Base-by-base conservation (phyloP, 371 early-diverging fungal species). In the Mortierella polycephala region DNA sequence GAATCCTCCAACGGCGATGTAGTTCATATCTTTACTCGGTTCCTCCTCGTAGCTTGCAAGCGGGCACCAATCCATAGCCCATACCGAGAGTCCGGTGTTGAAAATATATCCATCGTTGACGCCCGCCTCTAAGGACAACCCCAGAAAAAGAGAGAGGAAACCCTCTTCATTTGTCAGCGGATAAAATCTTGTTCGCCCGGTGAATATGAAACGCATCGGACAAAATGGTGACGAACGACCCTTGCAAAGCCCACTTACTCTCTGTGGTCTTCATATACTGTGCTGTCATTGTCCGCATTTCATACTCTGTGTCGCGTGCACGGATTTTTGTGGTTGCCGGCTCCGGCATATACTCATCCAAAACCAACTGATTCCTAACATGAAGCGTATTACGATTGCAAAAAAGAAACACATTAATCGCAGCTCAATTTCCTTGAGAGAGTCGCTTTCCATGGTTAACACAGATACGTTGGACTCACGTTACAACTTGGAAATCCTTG, bases 61-160 rank as follows among this genome's bases (percentile, higher is more conserved):
- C 5, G 79, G 73, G n/a, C 71, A 71, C 79, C 72, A 71, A 41
- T 72, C 72, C 57, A 71, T 9, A 8, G 69, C 64, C 72, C 72
- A 71, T 9, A 77, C 65, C 6, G 72, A 71, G 42, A 77, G 44
- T 58, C 79, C 79, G 14, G 73, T 57, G 14, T 72, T 77, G 16
- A 72, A 20, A 18, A 77, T 20, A 30, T 76, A 76, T 16, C 47
- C 62, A 30, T 76, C 76, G 45, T 71, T 71, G 56, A 63, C 54
- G 4, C 67, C 64, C 9, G 67, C 39, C 20, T 60, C 76, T 76
- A 56, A 7, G n/a, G 37, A 21, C 12, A 10, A 62, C 14, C 47
- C 58, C 8, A 30, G n/a, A 45, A 6, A 12, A 23, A 8, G n/a
- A 5, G 13, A 7, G 44, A 20, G 23, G n/a, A 30, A 30, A 30